Conservation (phyloP, 495 filamentous ascomycete species). For the Annulohypoxylon maeteangense region DNA sequence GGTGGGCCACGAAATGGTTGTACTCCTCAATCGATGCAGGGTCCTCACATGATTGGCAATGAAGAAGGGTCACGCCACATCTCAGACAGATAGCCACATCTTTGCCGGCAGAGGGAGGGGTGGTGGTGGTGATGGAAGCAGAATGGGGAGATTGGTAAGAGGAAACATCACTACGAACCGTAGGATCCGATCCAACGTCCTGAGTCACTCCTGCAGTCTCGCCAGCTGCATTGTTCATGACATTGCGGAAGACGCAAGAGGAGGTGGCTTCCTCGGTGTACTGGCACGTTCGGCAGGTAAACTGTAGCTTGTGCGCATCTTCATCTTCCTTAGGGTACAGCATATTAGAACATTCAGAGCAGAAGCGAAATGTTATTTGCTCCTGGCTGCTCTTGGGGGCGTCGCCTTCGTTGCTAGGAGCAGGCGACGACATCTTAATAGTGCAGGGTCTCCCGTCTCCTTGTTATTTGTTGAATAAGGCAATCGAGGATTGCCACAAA, state of each 20-base stretch:
- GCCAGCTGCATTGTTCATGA: conserved; percentile 85
- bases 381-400: conserved; percentile 68
- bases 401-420: conserved; percentile 62
- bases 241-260: conserved; percentile 91
- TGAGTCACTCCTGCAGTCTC: conserved; percentile 97
- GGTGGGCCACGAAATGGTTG: conserved; percentile 34
- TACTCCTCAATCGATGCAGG: conserved; percentile 45
- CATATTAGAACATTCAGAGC: conserved; percentile 98
- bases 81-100: conserved; percentile 44
- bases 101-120: conserved; percentile 29
- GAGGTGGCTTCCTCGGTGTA: conserved; percentile 86
- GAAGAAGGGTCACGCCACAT: conserved; percentile 47
- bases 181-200: conserved; percentile 95
- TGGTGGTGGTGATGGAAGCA: conserved; percentile 21
- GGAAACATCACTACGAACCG: conserved; percentile 75
- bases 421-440: conserved; percentile 68
- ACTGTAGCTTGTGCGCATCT: conserved; percentile 61
- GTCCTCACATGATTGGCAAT: conserved; percentile 42
- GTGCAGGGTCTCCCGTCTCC: neutral
- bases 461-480: neutral
- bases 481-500: conserved; percentile 4
- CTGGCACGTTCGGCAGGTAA: conserved; percentile 87
- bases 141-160: conserved; percentile 24
- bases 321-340: conserved; percentile 95
- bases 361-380: conserved; percentile 95